These are phyloP conservation scores for Nitzschia sp. DNA, from an alignment of 108 stramenopile genomes.

Conservation along the genomic window DNA sequence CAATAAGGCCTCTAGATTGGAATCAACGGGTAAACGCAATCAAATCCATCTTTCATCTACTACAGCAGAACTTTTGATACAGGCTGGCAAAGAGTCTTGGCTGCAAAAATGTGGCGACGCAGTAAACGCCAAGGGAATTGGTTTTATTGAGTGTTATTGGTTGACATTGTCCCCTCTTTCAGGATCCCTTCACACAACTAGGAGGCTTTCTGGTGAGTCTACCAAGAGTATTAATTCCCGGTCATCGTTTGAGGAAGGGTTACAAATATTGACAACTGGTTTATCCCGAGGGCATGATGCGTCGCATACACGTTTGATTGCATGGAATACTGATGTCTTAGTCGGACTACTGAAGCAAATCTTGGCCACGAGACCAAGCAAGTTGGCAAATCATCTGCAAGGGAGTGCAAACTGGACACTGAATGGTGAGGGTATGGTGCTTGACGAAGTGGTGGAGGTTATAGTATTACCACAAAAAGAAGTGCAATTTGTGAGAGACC, in stretches of 20 bases:
- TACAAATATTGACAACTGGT: no score
- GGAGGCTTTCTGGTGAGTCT: neutral
- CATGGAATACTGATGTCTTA: conserved; percentile 13
- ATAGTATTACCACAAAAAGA: neutral
- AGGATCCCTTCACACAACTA: neutral
- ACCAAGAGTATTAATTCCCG: neutral
- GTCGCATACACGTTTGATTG: conserved; percentile 4
- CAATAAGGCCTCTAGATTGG: conserved; percentile 58
- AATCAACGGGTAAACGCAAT: conserved; percentile 36
- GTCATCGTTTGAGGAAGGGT: neutral
- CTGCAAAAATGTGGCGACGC: conserved; percentile 28
- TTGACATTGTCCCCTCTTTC: neutral
- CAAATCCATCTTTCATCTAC: conserved; percentile 50
- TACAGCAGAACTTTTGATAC: conserved; percentile 35
- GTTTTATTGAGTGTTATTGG: conserved; percentile 38
- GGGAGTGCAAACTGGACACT: no score
- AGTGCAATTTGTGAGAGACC: no score
- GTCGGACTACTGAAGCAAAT: neutral
- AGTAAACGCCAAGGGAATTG: conserved; percentile 46
- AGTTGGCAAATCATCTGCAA: no score
- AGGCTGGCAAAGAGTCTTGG: conserved; percentile 40
- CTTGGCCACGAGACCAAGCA: neutral
- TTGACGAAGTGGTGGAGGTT: conserved; percentile 7
- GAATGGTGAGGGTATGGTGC: neutral
- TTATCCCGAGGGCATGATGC: neutral